A percentile compares a stretch with the other conserved stretches of the same genome.
Evolutionary conservation across 2,329 filamentous ascomycete genomes (phyloP).

Genomic region (Neoascochyta sp.): DNA sequence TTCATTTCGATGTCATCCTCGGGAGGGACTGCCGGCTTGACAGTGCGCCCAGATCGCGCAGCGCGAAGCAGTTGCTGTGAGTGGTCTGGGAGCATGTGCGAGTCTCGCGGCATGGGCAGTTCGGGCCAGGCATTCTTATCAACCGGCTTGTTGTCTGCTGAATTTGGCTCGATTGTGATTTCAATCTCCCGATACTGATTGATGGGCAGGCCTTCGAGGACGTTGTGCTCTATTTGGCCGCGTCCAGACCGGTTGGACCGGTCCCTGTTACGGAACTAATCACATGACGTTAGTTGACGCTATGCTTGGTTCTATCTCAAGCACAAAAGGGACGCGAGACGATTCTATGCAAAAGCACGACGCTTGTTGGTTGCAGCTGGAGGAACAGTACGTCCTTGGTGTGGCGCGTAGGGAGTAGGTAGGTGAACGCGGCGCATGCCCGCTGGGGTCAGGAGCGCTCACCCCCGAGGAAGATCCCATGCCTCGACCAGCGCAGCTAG

Average conservation of each 20-base stretch:
- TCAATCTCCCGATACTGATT: constrained; percentile 79
- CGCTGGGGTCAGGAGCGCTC: too few relatives aligned
- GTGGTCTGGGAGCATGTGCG: constrained; percentile 69
- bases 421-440: too few relatives aligned
- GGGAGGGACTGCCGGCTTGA: constrained; percentile 66
- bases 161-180: constrained; percentile 63
- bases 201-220: constrained; percentile 73
- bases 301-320: too few relatives aligned
- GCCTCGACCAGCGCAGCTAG: too few relatives aligned
- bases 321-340: too few relatives aligned
- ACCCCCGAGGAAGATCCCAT: too few relatives aligned
- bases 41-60: constrained; percentile 71
- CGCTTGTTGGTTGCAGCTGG: too few relatives aligned
- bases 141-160: constrained; percentile 58
- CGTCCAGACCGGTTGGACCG: constrained; percentile 57
- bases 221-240: constrained; percentile 61
- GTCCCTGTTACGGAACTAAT: constrained; percentile 55
- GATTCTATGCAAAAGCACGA: too few relatives aligned
- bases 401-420: too few relatives aligned
- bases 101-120: constrained; percentile 84
- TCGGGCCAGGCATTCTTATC: constrained; percentile 71
- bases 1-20: constrained; percentile 57
- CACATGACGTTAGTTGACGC: constrained; percentile 18
- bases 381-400: too few relatives aligned
- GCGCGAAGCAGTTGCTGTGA: constrained; percentile 79